Evolutionary conservation across 2,329 filamentous ascomycete genomes (phyloP).

Genomic region (Penicillium sclerotigenum): DNA sequence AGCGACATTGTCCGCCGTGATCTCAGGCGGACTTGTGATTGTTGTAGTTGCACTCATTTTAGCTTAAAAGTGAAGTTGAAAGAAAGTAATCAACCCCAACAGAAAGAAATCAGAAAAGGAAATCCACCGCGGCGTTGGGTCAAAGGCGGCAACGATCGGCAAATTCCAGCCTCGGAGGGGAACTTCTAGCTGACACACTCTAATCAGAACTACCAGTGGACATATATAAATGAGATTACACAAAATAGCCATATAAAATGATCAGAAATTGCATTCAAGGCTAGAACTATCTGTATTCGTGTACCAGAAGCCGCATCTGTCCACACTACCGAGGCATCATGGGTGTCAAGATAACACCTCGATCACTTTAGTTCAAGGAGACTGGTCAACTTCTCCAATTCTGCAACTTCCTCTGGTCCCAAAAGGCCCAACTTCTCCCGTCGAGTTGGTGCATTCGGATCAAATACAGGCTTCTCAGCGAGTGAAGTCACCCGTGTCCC

Average conservation of each 20-base stretch:
- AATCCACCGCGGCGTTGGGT: conserved; percentile 7
- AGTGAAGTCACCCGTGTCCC: conserved; percentile 69
- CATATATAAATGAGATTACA: too few species aligned
- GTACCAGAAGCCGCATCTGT: too few species aligned
- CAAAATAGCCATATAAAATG: not conserved
- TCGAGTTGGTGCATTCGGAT: conserved; percentile 61
- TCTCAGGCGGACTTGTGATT: conserved; percentile 54
- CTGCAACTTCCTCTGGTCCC: conserved; percentile 51
- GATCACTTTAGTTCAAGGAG: conserved; percentile 7
- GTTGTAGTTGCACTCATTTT: conserved; percentile 49
- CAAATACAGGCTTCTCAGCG: conserved; percentile 69
- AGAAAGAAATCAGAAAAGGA: conserved; percentile 4
- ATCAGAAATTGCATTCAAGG: not conserved
- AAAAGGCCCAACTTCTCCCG: conserved; percentile 64
- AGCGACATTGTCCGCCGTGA: conserved; percentile 82
- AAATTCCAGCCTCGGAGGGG: not conserved
- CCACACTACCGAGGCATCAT: not conserved
- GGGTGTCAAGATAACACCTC: not conserved
- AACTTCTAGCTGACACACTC: not conserved
- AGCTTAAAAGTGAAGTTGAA: not conserved
- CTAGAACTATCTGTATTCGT: not conserved
- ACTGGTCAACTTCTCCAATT: conserved; percentile 12
- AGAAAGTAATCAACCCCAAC: not conserved
- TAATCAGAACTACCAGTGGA: not conserved
- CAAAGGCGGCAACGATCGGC: conserved; percentile 16